phyloP scores from a whole-genome alignment of 108 stramenopile species.

The Aurantiochytrium sp. region DNA sequence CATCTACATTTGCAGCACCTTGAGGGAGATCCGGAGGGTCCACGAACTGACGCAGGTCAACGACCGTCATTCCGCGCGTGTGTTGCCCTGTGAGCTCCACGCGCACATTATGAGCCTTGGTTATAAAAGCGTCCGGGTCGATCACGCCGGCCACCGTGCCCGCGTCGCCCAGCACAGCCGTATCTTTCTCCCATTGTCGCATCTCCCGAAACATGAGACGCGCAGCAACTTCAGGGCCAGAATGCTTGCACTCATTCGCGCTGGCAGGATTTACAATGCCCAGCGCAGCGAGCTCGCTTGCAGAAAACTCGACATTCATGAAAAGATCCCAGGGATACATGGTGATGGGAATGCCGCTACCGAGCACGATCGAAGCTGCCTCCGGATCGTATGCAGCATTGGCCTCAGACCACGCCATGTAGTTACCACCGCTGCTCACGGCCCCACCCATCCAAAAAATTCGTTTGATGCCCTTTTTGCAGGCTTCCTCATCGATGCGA shows the following conservation, averaged over 20 bases:
- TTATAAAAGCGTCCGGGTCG: background rate
- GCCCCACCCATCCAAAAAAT: conserved; percentile 4
- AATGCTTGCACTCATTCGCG: background rate
- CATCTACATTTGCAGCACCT: background rate
- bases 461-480: background rate
- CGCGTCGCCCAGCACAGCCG: background rate
- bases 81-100: background rate
- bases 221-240: background rate
- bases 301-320: background rate
- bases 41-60: background rate
- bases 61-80: conserved; percentile 4
- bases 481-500: background rate
- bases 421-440: background rate
- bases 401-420: background rate
- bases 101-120: background rate
- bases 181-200: background rate
- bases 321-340: conserved; percentile 4
- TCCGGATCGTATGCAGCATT: conserved; percentile 12
- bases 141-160: background rate
- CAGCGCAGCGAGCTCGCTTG: background rate
- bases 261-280: background rate
- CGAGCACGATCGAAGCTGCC: background rate
- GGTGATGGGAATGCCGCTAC: background rate
- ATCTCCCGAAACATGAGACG: background rate
- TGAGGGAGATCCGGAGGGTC: background rate